Evolutionary conservation across 768 basidiomycete genomes (phyloP), one percentile per base, ranked within the genome.

Genomic region (Exidia glandulosa): DNA sequence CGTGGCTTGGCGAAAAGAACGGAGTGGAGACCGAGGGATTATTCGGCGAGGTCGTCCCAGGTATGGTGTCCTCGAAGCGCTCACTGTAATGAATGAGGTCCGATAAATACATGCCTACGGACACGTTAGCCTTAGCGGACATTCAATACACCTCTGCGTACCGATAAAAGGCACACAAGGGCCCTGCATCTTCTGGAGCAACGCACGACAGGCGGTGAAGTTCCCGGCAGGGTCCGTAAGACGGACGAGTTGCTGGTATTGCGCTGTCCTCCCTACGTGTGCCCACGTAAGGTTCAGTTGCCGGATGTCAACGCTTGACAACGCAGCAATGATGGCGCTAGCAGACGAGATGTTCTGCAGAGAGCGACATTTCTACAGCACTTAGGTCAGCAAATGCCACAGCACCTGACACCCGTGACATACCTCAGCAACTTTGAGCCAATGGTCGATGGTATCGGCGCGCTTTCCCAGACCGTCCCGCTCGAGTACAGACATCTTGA

Each of bases 351-450:
- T 83, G 67, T 88, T 88, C 67, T 82, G 81, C 65, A 87, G 70
- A 13, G 70, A 64, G 33, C 77, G 79, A 69, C 84, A 88, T 78
- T 82, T 86, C 87, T 89, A 65, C 14, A 56, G 61, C n/a, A 58
- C 9, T 32, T 31, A 57, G n/a, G 59, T 32, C 29, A 1, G 30
- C 56, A 19, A 13, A 27, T 19, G 14, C 34, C 66, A 62, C n/a
- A 55, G 34, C 60, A 47, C 47, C 13, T 31, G 57, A 31, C 34
- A 31, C n/a, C 3, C n/a, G 41, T 25, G 23, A 69, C 79, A 65
- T 64, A 87, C 88, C 79, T 90, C 86, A 7, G 88, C 86, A 23
- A 88, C 84, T 66, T 80, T 84, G 63, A 89, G 84, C 87, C 87
- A 90, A 66, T 84, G 80, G 61, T 87, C 85, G 36, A 87, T 72